Base-by-base conservation (phyloP, 129 eudicot species). In the Pulicaria dysenterica region DNA sequence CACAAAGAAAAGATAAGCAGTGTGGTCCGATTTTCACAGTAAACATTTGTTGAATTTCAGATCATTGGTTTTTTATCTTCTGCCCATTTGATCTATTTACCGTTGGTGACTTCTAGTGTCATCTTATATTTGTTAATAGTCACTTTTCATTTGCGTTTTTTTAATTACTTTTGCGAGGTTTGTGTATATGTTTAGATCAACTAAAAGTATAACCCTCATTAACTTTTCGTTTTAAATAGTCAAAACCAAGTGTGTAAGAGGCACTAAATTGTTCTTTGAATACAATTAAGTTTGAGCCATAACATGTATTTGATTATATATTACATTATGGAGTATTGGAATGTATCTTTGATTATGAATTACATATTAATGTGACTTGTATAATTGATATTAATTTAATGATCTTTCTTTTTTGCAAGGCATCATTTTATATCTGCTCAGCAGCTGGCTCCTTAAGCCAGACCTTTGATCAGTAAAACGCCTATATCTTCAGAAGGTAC, bases 11-110 rank as follows among this genome's bases (percentile, higher is more conserved):
- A 46, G 5, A 57, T 1, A 57, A 24, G 14, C n/a, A 16, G 62
- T 31, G 37, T 12, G 45, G 45, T 59, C 6, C 36, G 43, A 59
- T 43, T 37, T 58, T 13, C 36, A 44, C 17, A 11, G 44, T 59
- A 12, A 12, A 36, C 65, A 57, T 7, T 57, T 59, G 17, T 59
- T 59, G 43, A 12, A 9, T 5, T 12, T 59, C 45, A 54, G 31
- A 17, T 54, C 24, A 24, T 19, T 57, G 7, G 40, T 57, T 6
- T 24, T 61, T 15, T 17, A 64, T 64, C 11, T 15, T 6, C 38
- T 69, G 7, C 6, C 47, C 74, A 69, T 39, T 15, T 16, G 15
- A 51, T 69, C 24, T 51, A 37, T 69, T 49, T 69, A 6, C 49
- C 63, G 14, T 39, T 11, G 17, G 73, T 69, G 64, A 51, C 50